Base-by-base conservation (phyloP, 306 rosid species). In the Cucumis hystrix region DNA sequence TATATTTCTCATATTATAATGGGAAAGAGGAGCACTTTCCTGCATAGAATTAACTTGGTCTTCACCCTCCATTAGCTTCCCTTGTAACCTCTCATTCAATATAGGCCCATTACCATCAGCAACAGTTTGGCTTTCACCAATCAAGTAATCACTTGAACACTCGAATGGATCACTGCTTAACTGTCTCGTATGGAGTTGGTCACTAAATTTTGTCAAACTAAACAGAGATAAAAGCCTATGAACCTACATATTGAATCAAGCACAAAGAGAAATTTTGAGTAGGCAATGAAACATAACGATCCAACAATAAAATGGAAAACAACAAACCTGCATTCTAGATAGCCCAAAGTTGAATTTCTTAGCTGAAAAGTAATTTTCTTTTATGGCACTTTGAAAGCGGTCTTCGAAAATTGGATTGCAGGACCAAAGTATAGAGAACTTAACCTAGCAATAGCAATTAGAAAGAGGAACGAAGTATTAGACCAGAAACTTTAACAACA, bases 281-380 rank as follows among this genome's bases (percentile, higher is more conserved):
- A 8, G 15, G 82, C 10, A 66, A 51, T 47, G 65, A 71, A 79
- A 39, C 72, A 67, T 67, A 33, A 11, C 25, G 75, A 62, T 81
- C 75, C 62, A 71, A 75, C 40, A 58, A 17, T 16, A 68, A 59
- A 33, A 41, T 23, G 21, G 52, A 79, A 56, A 80, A 78, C 70
- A 65, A 54, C 87, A 51, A 8, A 87, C 93, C 93, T 89, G 93
- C 52, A 79, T 65, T 86, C 81, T 83, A 54, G 91, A 89, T 47
- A 89, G 86, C 84, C 93, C 93, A 39, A 89, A 87, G 82, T 83
- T 61, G 80, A 89, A 87, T 85, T 85, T 89, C 30, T 74, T 76
- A 4, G 80, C 6, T 11, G 93, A 54, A 81, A 84, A 85, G 80
- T 89, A 89, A 77, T 89, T 89, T 65, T 85, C 91, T 60, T 28